phyloP scores from a whole-genome alignment of 495 filamentous ascomycete genomes.

The Talaromyces borbonicus region DNA sequence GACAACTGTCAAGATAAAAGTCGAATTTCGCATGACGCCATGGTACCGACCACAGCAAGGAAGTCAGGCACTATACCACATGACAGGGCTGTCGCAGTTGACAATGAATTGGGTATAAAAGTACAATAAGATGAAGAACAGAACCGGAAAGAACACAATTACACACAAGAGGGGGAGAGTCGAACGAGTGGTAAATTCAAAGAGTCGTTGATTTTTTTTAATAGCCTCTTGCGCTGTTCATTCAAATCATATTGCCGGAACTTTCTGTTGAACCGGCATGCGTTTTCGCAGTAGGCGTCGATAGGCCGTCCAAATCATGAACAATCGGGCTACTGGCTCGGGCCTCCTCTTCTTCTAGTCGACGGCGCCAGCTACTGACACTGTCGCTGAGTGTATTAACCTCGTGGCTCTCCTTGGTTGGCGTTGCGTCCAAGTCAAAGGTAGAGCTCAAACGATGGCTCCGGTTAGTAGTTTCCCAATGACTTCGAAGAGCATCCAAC shows the following conservation, averaged over 20 bases:
- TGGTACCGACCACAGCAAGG: conserved; percentile 1
- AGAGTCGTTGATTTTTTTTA: no score
- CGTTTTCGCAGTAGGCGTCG: not conserved
- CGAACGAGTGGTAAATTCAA: not conserved
- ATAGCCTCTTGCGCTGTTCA: no score
- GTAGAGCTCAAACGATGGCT: conserved; percentile 75
- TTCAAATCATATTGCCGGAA: conserved; percentile 26
- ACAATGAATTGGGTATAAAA: conserved; percentile 5
- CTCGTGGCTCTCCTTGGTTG: conserved; percentile 41
- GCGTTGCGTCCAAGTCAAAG: conserved; percentile 72
- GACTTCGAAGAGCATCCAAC: conserved; percentile 74
- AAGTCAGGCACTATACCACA: not conserved
- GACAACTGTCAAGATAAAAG: not conserved
- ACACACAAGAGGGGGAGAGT: not conserved
- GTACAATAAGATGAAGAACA: conserved; percentile 3
- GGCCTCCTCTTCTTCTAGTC: conserved; percentile 55
- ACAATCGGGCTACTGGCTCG: conserved; percentile 14
- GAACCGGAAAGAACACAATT: no score
- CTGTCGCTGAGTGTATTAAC: conserved; percentile 51
- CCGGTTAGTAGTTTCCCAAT: conserved; percentile 94
- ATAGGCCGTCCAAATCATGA: conserved; percentile 4
- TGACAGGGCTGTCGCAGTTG: not conserved
- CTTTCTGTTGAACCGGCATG: not conserved
- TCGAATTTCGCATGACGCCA: no score
- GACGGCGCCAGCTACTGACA: conserved; percentile 64